Conservation (phyloP, 2,329 filamentous ascomycete species). For the Epichloe baconii region DNA sequence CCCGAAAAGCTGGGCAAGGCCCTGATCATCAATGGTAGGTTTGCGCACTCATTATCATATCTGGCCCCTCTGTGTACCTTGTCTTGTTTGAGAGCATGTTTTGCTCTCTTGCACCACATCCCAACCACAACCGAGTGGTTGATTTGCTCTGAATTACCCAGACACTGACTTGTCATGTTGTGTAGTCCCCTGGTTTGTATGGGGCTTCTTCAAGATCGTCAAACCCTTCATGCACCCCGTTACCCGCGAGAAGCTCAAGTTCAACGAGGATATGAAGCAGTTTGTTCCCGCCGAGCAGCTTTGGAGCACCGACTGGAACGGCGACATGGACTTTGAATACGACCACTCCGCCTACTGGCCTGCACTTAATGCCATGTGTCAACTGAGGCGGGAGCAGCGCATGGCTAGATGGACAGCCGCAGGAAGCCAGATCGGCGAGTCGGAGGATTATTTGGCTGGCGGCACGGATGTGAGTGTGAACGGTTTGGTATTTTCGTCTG, state of each 20-base stretch:
- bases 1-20: conserved; percentile 83
- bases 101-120: neutral
- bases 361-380: conserved; percentile 59
- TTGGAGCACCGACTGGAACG: conserved; percentile 60
- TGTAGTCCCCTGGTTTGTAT: conserved; percentile 78
- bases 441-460: conserved; percentile 75
- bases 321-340: conserved; percentile 80
- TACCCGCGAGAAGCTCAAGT: conserved; percentile 90
- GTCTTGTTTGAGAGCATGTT: neutral
- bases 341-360: conserved; percentile 87
- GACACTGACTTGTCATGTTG: neutral
- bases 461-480: conserved; percentile 23
- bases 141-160: neutral
- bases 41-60: neutral
- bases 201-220: conserved; percentile 92
- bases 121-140: neutral
- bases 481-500: conserved; percentile 16
- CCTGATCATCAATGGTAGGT: conserved; percentile 72
- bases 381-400: conserved; percentile 49
- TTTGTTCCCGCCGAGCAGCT: conserved; percentile 76
- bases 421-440: conserved; percentile 74
- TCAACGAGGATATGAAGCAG: conserved; percentile 80
- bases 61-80: neutral
- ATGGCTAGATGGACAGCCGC: conserved; percentile 62
- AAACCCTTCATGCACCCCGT: conserved; percentile 92